phyloP scores from a whole-genome alignment of 108 stramenopile species.

The Nitzschia sp. region DNA sequence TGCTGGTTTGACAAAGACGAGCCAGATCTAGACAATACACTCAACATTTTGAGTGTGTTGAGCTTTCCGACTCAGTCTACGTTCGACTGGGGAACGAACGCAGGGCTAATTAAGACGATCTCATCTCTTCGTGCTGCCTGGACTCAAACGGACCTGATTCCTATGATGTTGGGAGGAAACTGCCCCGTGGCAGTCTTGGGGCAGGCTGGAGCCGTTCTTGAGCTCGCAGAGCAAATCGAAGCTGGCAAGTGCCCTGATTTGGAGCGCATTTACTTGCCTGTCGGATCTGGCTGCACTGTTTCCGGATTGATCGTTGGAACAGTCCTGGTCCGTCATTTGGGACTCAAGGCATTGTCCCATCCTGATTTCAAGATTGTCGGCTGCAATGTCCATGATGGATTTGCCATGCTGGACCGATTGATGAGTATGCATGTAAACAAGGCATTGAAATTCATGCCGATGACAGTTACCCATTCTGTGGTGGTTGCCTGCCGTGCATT shows the following conservation, averaged over 20 bases:
- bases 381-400: conserved; percentile 3
- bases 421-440: not conserved
- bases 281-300: not conserved
- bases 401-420: not conserved
- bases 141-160: not conserved
- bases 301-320: not conserved
- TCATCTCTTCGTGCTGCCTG: not conserved
- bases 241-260: not conserved
- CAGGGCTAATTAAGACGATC: not conserved
- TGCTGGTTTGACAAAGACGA: conserved; percentile 2
- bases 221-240: conserved; percentile 5
- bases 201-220: not conserved
- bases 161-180: conserved; percentile 4
- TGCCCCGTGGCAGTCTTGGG: not conserved
- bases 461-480: not conserved
- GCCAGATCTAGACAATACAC: conserved; percentile 6
- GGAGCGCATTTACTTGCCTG: not conserved
- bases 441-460: not conserved
- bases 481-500: not conserved
- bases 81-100: not conserved
- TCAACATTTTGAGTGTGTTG: conserved; percentile 8
- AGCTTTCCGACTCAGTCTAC: not conserved
- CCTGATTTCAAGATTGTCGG: not conserved
- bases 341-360: not conserved
- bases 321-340: not conserved